A percentile compares a stretch with the other conserved stretches of the same genome.
phyloP scores from a whole-genome alignment of 306 rosid species.

The Glycyrrhiza uralensis region DNA sequence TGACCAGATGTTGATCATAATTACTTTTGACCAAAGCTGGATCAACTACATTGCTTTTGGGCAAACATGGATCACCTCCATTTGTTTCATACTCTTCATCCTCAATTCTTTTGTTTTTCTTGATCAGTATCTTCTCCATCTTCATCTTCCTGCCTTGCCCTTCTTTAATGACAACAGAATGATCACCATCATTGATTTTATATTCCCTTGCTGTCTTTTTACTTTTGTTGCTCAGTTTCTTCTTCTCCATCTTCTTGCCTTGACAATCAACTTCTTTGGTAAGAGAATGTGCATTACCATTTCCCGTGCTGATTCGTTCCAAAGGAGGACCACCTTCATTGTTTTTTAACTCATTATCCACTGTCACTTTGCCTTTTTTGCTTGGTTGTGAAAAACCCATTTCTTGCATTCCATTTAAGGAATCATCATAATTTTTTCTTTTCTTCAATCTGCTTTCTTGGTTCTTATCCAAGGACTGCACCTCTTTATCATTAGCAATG shows the following conservation, averaged over 20 bases:
- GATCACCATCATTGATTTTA: too few relatives aligned
- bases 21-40: background rate
- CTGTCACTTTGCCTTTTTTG: too few relatives aligned
- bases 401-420: conserved; percentile 1
- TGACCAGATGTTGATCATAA: background rate
- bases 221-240: too few relatives aligned
- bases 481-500: too few relatives aligned
- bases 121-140: background rate
- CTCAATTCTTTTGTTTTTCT: background rate
- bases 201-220: background rate
- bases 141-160: conserved; percentile 10
- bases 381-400: background rate
- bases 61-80: background rate
- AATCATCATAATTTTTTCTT: background rate
- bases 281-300: too few relatives aligned
- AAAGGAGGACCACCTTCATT: background rate
- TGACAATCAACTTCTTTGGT: background rate
- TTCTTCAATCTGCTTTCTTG: too few relatives aligned
- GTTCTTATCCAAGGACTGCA: too few relatives aligned
- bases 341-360: too few relatives aligned
- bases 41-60: background rate
- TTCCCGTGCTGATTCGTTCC: too few relatives aligned
- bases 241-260: too few relatives aligned
- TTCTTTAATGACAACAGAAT: too few relatives aligned
- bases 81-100: background rate